These are phyloP conservation scores for Arthrobotrys sinensis DNA, from an alignment of 2,329 filamentous ascomycete genomes.

Conservation along the genomic window DNA sequence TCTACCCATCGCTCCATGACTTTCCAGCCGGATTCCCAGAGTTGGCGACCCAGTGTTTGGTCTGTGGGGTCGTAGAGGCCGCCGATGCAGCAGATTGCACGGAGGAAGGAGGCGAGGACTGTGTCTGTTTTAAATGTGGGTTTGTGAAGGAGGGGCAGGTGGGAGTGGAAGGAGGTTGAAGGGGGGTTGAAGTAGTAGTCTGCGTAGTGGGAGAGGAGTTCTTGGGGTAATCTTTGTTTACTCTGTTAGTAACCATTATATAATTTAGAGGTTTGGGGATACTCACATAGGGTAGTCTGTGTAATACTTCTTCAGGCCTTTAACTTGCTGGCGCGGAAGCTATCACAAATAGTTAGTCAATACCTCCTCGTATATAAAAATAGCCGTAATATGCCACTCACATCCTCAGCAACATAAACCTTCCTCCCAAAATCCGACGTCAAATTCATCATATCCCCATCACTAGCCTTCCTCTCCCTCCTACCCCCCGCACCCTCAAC, in stretches of 20 bases:
- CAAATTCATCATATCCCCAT: constrained; percentile 59
- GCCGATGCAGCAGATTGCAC: constrained; percentile 63
- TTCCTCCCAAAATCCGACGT: constrained; percentile 59
- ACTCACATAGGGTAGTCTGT: constrained; percentile 60
- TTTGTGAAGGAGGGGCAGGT: constrained; percentile 64
- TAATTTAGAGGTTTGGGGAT: no score
- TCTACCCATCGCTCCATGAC: constrained; percentile 65
- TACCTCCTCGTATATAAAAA: background rate
- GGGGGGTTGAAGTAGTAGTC: constrained; percentile 64
- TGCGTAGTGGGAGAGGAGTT: constrained; percentile 63
- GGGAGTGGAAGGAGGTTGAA: constrained; percentile 63
- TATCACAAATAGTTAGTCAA: constrained; percentile 14
- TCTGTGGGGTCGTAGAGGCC: constrained; percentile 64
- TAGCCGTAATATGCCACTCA: constrained; percentile 23
- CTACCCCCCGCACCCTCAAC: constrained; percentile 9
- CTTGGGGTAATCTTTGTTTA: constrained; percentile 62
- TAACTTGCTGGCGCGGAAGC: constrained; percentile 58
- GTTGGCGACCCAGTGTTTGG: constrained; percentile 62
- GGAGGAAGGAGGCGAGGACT: constrained; percentile 63
- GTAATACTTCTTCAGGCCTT: constrained; percentile 59
- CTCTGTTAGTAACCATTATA: background rate
- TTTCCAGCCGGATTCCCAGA: constrained; percentile 64
- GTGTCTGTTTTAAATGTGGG: constrained; percentile 63
- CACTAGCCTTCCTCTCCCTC: constrained; percentile 46
- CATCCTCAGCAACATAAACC: constrained; percentile 59